Percentiles rank a stretch among this genome's conserved stretches.
Conservation (phyloP, 805 yeast genomes). For the Wickerhamiella vanderwaltii region DNA sequence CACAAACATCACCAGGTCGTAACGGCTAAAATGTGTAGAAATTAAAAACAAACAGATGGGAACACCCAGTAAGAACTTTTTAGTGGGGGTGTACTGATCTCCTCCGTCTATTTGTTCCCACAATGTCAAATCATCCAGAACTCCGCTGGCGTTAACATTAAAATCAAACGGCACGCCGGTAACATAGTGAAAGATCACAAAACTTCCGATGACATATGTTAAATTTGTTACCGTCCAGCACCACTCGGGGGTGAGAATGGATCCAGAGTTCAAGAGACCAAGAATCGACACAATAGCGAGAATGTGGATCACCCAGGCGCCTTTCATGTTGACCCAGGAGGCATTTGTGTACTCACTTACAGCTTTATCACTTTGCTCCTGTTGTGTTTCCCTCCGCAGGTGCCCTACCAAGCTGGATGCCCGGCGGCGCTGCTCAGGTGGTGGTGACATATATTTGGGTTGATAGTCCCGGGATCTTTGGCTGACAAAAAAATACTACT, state of each 20-base stretch:
- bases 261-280: slow-evolving; percentile 63
- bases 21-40: slow-evolving; percentile 81
- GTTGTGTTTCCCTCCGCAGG: slow-evolving; percentile 83
- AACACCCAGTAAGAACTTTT: slow-evolving; percentile 84
- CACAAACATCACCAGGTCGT: slow-evolving; percentile 65
- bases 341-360: slow-evolving; percentile 85
- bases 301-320: slow-evolving; percentile 87
- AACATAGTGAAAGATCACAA: slow-evolving; percentile 90
- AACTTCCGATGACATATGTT: slow-evolving; percentile 81
- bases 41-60: slow-evolving; percentile 78
- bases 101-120: slow-evolving; percentile 98
- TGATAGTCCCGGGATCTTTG: no score
- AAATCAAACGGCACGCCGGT: slow-evolving; percentile 97
- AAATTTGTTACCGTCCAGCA: slow-evolving; percentile 90
- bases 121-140: slow-evolving; percentile 90
- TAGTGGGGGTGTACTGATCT: slow-evolving; percentile 92
- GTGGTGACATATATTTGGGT: no score
- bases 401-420: slow-evolving; percentile 86
- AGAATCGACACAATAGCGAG: slow-evolving; percentile 68
- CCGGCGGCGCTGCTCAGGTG: slow-evolving; percentile 40
- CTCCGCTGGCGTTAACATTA: slow-evolving; percentile 52
- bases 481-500: no score
- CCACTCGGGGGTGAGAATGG: slow-evolving; percentile 70
- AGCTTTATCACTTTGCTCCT: slow-evolving; percentile 84
- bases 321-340: slow-evolving; percentile 90